A percentile compares a stretch with the other conserved stretches of the same genome.
Evolutionary conservation across 2,329 filamentous ascomycete genomes (phyloP).

Genomic region (Paecilomyces variotii): DNA sequence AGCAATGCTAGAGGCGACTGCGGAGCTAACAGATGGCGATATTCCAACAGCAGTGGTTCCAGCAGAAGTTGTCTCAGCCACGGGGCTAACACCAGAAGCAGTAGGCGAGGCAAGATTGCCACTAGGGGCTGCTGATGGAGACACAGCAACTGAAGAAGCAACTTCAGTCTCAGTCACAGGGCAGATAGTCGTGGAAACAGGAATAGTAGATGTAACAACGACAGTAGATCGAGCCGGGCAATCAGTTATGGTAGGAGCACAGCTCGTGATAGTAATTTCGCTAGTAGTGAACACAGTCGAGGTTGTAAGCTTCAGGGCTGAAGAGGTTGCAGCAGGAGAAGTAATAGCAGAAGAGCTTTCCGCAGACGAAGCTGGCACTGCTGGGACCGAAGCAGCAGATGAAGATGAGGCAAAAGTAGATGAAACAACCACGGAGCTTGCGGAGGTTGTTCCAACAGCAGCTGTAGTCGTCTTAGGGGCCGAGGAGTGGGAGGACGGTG

Average conservation of each 20-base stretch:
- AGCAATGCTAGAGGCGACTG: constrained; percentile 6
- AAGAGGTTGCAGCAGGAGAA: constrained; percentile 14
- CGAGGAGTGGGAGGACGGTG: background rate
- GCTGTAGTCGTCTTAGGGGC: constrained; percentile 5
- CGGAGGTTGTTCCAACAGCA: constrained; percentile 3
- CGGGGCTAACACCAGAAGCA: constrained; percentile 41
- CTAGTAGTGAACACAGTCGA: constrained; percentile 32
- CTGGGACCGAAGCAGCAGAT: constrained; percentile 14
- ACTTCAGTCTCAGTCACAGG: constrained; percentile 32
- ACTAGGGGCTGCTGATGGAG: background rate
- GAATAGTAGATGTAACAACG: constrained; percentile 47
- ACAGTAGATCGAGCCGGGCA: constrained; percentile 46
- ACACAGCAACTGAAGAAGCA: constrained; percentile 7
- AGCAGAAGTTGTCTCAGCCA: constrained; percentile 17
- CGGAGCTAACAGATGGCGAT: constrained; percentile 7
- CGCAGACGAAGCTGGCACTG: constrained; percentile 9
- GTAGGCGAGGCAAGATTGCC: constrained; percentile 1
- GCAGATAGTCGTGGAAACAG: constrained; percentile 54
- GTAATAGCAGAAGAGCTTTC: constrained; percentile 1
- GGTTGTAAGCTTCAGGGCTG: constrained; percentile 18
- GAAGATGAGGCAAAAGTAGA: background rate
- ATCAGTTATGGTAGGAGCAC: constrained; percentile 33
- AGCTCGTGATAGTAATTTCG: constrained; percentile 32
- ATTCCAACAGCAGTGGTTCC: constrained; percentile 6
- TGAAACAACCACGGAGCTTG: background rate